Base-by-base conservation (phyloP, 2,329 filamentous ascomycete genomes). In the Trichoderma oligosporum region DNA sequence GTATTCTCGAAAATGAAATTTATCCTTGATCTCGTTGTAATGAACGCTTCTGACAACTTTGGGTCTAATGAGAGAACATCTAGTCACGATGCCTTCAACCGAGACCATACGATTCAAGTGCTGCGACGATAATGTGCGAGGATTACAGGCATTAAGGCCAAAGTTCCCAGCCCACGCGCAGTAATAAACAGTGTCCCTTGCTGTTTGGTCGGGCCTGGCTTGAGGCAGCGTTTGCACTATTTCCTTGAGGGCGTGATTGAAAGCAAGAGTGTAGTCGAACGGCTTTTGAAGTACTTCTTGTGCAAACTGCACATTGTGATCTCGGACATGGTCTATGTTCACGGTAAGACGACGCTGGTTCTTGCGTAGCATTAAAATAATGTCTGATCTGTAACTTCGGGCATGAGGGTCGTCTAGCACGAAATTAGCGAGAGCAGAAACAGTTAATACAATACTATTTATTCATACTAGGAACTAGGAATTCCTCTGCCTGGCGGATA, bases 41-140 rank as follows among this genome's bases (percentile, higher is more conserved):
- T 99, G 94, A 53, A 99, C 92, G 74, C 94, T 97, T 76, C 95
- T 96, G 61, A 97, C 87, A n/a, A 99, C 85, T 75, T 99, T 99
- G 9, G 94, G 94, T 57, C 95, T 84, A 61, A 99, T 96, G 18
- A 99, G 80, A 22, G 92, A 97, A 74, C 91, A 96, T 72, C 94
- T 89, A 33, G 94, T 99, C 39, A 99, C 94, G 66, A 99, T 99
- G 45, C 94, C 94, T 74, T 99, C 94, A 51, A 99, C 81, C 3
- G 92, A 96, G 12, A 99, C 89, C 92, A 99, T 97, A 68, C 89
- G 87, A 73, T 99, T 99, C 57, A 99, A 82, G 67, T 96, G 89
- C 38, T 85, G 81, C 2, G 93, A 97, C 49, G 90, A 90, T 27
- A 99, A 77, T 0, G 94, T 97, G 64, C 94, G 85, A 38, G 94